Percentiles rank a stretch among this genome's conserved stretches.
phyloP scores from a whole-genome alignment of 108 stramenopile species.

The Nannochloropsis salina region DNA sequence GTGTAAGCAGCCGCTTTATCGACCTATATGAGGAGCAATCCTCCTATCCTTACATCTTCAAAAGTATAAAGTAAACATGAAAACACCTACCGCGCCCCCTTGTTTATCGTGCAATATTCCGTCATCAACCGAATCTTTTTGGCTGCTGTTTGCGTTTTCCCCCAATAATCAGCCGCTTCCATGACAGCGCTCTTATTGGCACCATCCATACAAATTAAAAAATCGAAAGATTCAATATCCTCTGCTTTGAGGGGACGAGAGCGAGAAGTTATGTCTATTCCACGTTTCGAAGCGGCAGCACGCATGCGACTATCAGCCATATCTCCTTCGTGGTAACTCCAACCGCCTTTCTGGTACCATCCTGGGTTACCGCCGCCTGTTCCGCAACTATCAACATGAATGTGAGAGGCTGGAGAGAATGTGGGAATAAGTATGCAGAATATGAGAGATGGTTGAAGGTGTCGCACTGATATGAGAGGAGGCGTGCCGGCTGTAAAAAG shows the following conservation, averaged over 20 bases:
- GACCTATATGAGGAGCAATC: background rate
- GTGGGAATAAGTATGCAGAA: background rate
- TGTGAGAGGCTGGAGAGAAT: slow-evolving; percentile 11
- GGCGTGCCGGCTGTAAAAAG: background rate
- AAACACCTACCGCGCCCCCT: background rate
- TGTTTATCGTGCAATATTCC: slow-evolving; percentile 29
- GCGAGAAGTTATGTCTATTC: slow-evolving; percentile 20
- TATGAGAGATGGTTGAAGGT: background rate
- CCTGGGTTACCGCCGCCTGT: slow-evolving; percentile 36
- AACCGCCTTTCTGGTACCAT: slow-evolving; percentile 39
- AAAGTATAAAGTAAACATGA: no score
- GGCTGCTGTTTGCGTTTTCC: slow-evolving; percentile 27
- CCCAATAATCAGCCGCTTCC: slow-evolving; percentile 40
- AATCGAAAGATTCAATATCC: slow-evolving; percentile 39
- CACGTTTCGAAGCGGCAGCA: slow-evolving; percentile 36
- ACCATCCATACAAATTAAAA: slow-evolving; percentile 39
- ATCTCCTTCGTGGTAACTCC: slow-evolving; percentile 41
- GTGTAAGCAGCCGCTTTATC: no score
- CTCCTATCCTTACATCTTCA: background rate
- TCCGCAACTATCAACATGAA: slow-evolving; percentile 40
- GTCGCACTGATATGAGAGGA: background rate
- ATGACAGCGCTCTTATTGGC: slow-evolving; percentile 33
- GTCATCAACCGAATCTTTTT: slow-evolving; percentile 37
- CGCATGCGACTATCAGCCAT: slow-evolving; percentile 38
- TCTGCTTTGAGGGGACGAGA: slow-evolving; percentile 34